phyloP scores from a whole-genome alignment of 257 asterid species.

The Solanum medicagineum region DNA sequence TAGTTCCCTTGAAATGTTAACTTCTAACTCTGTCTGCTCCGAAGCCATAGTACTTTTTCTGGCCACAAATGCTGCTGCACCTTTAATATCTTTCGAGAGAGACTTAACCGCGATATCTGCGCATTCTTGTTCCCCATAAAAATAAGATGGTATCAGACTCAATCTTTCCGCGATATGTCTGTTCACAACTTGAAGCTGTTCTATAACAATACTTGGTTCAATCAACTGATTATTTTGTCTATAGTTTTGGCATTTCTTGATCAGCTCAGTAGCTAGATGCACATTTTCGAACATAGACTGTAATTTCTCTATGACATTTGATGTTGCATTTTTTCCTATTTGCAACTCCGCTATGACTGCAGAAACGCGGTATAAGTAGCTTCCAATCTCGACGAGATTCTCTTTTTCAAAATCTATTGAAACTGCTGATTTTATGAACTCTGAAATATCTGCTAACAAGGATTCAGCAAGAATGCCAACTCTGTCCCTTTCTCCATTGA shows the following conservation, averaged over 20 bases:
- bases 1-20: not conserved
- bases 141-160: slow-evolving; percentile 24
- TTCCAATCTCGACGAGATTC: slow-evolving; percentile 37
- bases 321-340: slow-evolving; percentile 22
- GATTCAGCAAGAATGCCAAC: slow-evolving; percentile 23
- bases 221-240: slow-evolving; percentile 3
- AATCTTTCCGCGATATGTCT: slow-evolving; percentile 47
- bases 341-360: slow-evolving; percentile 44
- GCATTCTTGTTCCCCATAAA: slow-evolving; percentile 32
- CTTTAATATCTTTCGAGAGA: slow-evolving; percentile 50
- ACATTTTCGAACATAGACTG: slow-evolving; percentile 30
- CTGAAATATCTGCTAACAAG: slow-evolving; percentile 30
- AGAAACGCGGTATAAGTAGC: slow-evolving; percentile 56
- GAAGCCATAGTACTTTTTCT: not conserved
- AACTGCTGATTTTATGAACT: slow-evolving; percentile 25
- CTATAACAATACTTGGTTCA: slow-evolving; percentile 16
- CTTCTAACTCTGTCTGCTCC: slow-evolving; percentile 4
- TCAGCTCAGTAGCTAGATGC: slow-evolving; percentile 27
- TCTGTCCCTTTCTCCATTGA: slow-evolving; percentile 22
- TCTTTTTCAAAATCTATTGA: slow-evolving; percentile 35
- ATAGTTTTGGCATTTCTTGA: slow-evolving; percentile 15
- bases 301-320: slow-evolving; percentile 30
- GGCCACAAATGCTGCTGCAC: slow-evolving; percentile 13
- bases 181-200: slow-evolving; percentile 39
- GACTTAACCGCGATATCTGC: slow-evolving; percentile 40